Conservation (phyloP, 495 filamentous ascomycete species). For the Trichocladium antarcticum region DNA sequence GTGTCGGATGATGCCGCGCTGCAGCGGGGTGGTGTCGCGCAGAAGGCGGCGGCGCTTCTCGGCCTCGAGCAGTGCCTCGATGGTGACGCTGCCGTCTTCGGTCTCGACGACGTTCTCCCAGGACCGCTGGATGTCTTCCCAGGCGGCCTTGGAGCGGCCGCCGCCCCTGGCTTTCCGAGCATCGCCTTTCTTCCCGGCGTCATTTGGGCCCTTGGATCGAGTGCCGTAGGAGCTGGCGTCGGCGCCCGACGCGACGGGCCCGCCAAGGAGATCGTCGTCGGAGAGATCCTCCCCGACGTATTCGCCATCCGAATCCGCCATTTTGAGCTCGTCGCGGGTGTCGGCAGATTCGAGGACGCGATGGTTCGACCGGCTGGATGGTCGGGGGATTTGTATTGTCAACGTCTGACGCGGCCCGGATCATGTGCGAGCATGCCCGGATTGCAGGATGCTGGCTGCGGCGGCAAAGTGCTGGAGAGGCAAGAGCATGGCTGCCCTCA, state of each 20-base stretch:
- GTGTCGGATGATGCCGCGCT: constrained; percentile 93
- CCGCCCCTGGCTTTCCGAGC: constrained; percentile 24
- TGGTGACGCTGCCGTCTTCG: constrained; percentile 32
- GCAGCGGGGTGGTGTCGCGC: constrained; percentile 85
- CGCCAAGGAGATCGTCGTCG: constrained; percentile 59
- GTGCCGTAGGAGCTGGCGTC: constrained; percentile 15
- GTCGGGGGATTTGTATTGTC: not conserved
- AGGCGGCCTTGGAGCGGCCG: constrained; percentile 29
- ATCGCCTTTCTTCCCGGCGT: constrained; percentile 13
- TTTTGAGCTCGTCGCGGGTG: constrained; percentile 18
- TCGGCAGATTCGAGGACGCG: not conserved
- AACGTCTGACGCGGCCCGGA: not conserved
- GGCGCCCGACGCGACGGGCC: constrained; percentile 30
- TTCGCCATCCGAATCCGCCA: constrained; percentile 75
- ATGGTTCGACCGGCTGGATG: not conserved
- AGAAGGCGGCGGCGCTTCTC: constrained; percentile 48
- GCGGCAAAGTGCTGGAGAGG: not conserved
- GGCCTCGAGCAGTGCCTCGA: constrained; percentile 32
- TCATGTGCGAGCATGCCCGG: not conserved
- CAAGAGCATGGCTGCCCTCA: not conserved
- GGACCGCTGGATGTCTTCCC: constrained; percentile 40
- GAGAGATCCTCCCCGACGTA: constrained; percentile 60
- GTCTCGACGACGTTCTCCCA: constrained; percentile 38
- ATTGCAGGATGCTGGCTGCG: not conserved
- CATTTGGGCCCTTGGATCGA: constrained; percentile 14